These are phyloP conservation scores for Lathyrus sativus DNA, from an alignment of 306 rosid genomes.

Conservation along the genomic window DNA sequence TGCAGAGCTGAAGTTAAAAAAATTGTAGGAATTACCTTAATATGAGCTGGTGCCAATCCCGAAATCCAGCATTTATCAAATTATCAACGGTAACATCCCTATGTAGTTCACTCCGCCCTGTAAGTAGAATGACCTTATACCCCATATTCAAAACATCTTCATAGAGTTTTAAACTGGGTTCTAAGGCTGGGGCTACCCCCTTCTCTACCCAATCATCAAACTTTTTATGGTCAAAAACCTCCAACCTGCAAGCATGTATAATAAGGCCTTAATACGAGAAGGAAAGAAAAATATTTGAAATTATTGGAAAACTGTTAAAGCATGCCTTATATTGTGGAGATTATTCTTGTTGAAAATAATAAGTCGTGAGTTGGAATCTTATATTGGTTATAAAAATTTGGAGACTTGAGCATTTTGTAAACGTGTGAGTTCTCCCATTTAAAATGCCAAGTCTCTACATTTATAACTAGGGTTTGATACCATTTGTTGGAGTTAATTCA, in stretches of 20 bases:
- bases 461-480: no score
- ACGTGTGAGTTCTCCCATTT: no score
- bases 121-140: constrained; percentile 76
- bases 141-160: constrained; percentile 71
- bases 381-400: no score
- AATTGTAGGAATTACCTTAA: constrained; percentile 58
- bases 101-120: constrained; percentile 77
- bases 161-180: constrained; percentile 76
- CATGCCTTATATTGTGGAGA: no score
- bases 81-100: constrained; percentile 65
- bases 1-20: not conserved
- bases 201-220: constrained; percentile 77
- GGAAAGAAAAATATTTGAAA: not conserved
- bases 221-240: constrained; percentile 58
- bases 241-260: constrained; percentile 54
- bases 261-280: not conserved
- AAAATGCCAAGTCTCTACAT: no score
- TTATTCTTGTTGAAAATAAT: no score
- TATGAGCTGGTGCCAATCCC: constrained; percentile 75
- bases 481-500: no score
- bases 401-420: no score
- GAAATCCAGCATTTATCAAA: constrained; percentile 70
- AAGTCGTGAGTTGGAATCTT: no score
- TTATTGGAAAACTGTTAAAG: not conserved
- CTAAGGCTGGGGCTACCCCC: constrained; percentile 65